phyloP scores from a whole-genome alignment of 352 stramenopile genomes.

The Phytophthora cryptogea region DNA sequence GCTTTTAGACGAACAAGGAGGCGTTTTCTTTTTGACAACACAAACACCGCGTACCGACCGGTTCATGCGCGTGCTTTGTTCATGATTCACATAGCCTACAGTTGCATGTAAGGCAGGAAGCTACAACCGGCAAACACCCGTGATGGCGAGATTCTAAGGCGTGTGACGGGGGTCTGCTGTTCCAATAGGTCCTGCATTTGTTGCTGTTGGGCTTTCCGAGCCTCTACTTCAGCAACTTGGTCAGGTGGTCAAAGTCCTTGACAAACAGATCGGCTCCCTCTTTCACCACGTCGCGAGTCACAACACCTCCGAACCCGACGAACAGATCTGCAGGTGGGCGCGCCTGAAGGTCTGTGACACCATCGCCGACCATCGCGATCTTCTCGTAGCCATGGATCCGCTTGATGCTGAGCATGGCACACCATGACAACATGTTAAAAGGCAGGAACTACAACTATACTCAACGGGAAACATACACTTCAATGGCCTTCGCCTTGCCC shows the following conservation, averaged over 20 bases:
- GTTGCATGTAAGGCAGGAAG: conserved; percentile 4
- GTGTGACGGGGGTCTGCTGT: neutral
- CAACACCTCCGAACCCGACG: conserved; percentile 97
- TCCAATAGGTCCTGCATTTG: conserved; percentile 1
- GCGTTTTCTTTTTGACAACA: conserved; percentile 29
- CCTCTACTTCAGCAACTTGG: conserved; percentile 50
- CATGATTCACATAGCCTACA: conserved; percentile 9
- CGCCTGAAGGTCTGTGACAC: conserved; percentile 97
- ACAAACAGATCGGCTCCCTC: conserved; percentile 97
- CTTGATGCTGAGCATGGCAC: conserved; percentile 82
- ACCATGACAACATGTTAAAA: conserved; percentile 10
- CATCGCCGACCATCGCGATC: conserved; percentile 99
- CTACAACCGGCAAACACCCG: conserved; percentile 6
- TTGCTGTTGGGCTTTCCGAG: conserved; percentile 3
- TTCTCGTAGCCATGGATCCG: conserved; percentile 91
- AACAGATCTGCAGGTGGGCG: conserved; percentile 97
- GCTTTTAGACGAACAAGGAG: conserved; percentile 40
- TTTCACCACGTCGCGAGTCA: conserved; percentile 93
- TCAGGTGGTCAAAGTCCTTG: conserved; percentile 94
- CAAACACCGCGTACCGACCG: conserved; percentile 11
- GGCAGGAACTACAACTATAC: conserved; percentile 1
- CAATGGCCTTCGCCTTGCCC: conserved; percentile 81
- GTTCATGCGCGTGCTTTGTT: conserved; percentile 17
- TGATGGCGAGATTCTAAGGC: neutral
- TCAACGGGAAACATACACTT: conserved; percentile 45